A percentile compares a stretch with the other conserved stretches of the same genome.
These are phyloP conservation scores for Coffea eugenioides DNA, from an alignment of 257 asterid species.

Conservation along the genomic window DNA sequence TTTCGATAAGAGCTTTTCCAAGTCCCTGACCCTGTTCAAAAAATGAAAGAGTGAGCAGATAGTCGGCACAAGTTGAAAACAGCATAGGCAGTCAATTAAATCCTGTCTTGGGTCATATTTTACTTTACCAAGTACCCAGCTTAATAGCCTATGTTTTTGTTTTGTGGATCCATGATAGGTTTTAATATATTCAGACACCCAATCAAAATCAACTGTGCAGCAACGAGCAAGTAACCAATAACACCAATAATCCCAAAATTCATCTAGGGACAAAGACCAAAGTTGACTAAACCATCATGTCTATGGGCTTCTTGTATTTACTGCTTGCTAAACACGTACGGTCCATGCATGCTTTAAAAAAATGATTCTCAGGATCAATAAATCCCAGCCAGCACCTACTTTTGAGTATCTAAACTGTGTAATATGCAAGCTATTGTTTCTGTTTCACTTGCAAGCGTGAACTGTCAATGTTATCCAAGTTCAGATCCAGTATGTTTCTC, in stretches of 20 bases:
- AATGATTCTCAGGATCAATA: not conserved
- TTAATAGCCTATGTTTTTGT: not conserved
- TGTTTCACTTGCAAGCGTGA: not conserved
- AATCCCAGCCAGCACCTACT: not conserved
- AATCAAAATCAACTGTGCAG: conserved; percentile 1
- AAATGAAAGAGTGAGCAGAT: not conserved
- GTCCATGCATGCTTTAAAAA: not conserved
- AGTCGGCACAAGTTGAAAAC: not conserved
- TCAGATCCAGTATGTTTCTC: not conserved
- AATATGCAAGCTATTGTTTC: not conserved
- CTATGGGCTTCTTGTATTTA: not conserved
- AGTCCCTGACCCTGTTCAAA: conserved; percentile 89
- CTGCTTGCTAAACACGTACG: too few species aligned
- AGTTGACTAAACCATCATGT: not conserved
- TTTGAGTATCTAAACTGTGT: not conserved
- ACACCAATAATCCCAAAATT: not conserved
- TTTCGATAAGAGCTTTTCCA: conserved; percentile 86
- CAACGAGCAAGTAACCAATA: not conserved
- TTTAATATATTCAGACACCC: not conserved
- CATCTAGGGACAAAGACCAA: not conserved
- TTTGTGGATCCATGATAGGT: not conserved
- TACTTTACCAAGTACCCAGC: not conserved
- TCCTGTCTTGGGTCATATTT: not conserved
- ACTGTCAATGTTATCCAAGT: not conserved
- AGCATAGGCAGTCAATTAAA: not conserved